Evolutionary conservation across 305 asterid genomes (phyloP).

Genomic region (Withania somnifera): DNA sequence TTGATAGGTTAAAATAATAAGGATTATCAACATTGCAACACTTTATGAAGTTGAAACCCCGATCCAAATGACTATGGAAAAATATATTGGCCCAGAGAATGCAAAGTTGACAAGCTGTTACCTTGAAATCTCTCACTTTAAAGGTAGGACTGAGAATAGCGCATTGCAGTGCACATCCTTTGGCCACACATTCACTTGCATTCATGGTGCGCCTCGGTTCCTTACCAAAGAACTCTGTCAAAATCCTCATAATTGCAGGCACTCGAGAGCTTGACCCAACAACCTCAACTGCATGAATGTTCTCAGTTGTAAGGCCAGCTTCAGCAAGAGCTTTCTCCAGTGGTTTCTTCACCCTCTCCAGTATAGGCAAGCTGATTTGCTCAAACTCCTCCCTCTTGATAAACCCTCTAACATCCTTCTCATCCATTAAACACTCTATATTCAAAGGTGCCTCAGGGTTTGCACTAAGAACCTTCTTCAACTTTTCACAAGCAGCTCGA

Average conservation of each 20-base stretch:
- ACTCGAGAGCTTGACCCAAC: constrained; percentile 95
- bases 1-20: background rate
- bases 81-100: background rate
- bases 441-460: constrained; percentile 87
- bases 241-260: constrained; percentile 68
- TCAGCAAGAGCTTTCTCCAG: constrained; percentile 76
- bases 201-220: constrained; percentile 94
- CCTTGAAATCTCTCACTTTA: constrained; percentile 93
- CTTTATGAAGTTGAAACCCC: background rate
- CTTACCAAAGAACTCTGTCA: constrained; percentile 68
- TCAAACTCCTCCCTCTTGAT: constrained; percentile 92
- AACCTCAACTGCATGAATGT: constrained; percentile 71
- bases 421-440: constrained; percentile 94
- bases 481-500: constrained; percentile 86
- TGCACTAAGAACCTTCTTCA: constrained; percentile 70
- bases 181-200: constrained; percentile 88
- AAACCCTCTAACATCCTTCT: constrained; percentile 74
- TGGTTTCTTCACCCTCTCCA: constrained; percentile 81
- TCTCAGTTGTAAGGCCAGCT: constrained; percentile 51
- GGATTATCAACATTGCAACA: too few relatives aligned
- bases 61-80: background rate
- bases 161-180: constrained; percentile 74
- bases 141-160: constrained; percentile 91
- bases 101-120: constrained; percentile 10
- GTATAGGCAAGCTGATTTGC: constrained; percentile 61